A percentile compares a stretch with the other conserved stretches of the same genome.
phyloP scores from a whole-genome alignment of 1,284 basidiomycete genomes.

The Hemileia vastatrix region DNA sequence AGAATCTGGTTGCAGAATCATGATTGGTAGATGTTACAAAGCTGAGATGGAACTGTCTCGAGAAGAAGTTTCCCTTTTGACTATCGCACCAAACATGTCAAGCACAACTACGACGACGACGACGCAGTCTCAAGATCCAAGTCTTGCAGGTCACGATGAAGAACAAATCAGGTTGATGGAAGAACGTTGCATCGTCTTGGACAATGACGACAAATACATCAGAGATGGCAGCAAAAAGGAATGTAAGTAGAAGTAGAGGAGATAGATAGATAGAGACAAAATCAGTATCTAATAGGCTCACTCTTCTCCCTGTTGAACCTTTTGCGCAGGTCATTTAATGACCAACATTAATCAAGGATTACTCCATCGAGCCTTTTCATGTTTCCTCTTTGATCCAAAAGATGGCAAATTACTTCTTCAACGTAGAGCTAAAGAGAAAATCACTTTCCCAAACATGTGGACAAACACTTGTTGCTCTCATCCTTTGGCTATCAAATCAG shows the following conservation, averaged over 20 bases:
- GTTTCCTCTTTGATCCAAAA: slow-evolving; percentile 41
- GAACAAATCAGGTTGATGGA: slow-evolving; percentile 45
- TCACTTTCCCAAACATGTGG: slow-evolving; percentile 46
- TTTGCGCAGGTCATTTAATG: slow-evolving; percentile 36
- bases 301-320: not conserved
- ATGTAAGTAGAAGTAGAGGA: slow-evolving; percentile 25
- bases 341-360: slow-evolving; percentile 42
- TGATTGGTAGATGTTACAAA: not conserved
- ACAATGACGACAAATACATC: slow-evolving; percentile 37
- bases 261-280: not conserved
- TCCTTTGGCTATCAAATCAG: slow-evolving; percentile 39
- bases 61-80: not conserved
- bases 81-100: not conserved
- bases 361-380: slow-evolving; percentile 42
- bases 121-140: not conserved
- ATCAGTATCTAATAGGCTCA: not conserved
- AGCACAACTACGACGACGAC: not conserved
- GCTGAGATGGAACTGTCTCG: not conserved
- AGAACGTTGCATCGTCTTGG: slow-evolving; percentile 43
- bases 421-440: slow-evolving; percentile 39
- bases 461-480: slow-evolving; percentile 45
- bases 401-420: slow-evolving; percentile 41
- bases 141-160: slow-evolving; percentile 40
- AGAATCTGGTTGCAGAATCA: not conserved
- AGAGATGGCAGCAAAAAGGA: slow-evolving; percentile 44